Conservation (phyloP, 805 yeast species). For the Pichia ethanolica region DNA sequence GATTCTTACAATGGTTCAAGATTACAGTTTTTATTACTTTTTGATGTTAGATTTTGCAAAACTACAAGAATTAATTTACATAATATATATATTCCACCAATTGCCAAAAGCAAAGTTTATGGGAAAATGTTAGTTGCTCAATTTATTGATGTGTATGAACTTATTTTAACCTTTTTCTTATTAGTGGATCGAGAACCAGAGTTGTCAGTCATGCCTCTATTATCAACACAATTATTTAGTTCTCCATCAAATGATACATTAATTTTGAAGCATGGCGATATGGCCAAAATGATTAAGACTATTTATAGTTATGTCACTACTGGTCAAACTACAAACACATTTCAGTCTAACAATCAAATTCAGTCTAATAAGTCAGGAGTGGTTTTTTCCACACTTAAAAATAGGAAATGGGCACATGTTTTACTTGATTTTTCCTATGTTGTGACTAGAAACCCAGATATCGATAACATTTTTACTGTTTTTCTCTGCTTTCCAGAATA, state of each 20-base stretch:
- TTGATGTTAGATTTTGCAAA: constrained; percentile 72
- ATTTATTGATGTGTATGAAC: constrained; percentile 78
- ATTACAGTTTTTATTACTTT: constrained; percentile 50
- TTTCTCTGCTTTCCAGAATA: constrained; percentile 37
- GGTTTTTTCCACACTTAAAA: constrained; percentile 41
- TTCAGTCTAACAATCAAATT: background rate
- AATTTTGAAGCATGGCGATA: constrained; percentile 56
- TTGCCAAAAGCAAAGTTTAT: constrained; percentile 52
- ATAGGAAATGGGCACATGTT: constrained; percentile 70
- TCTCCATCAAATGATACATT: constrained; percentile 73
- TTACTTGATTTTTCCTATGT: constrained; percentile 76
- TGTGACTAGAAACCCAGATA: constrained; percentile 58
- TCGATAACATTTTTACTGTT: constrained; percentile 25
- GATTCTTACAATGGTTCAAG: constrained; percentile 37
- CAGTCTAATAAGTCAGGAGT: constrained; percentile 23
- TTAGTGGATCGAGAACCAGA: constrained; percentile 85
- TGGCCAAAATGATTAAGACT: constrained; percentile 53
- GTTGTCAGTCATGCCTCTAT: constrained; percentile 58
- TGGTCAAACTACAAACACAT: constrained; percentile 29
- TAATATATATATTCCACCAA: constrained; percentile 55
- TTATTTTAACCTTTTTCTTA: constrained; percentile 61
- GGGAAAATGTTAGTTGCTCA: constrained; percentile 62
- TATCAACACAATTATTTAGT: constrained; percentile 83
- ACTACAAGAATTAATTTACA: constrained; percentile 48
- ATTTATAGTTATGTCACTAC: constrained; percentile 56